Evolutionary conservation across 306 rosid species (phyloP).

Genomic region (Rosa chinensis): DNA sequence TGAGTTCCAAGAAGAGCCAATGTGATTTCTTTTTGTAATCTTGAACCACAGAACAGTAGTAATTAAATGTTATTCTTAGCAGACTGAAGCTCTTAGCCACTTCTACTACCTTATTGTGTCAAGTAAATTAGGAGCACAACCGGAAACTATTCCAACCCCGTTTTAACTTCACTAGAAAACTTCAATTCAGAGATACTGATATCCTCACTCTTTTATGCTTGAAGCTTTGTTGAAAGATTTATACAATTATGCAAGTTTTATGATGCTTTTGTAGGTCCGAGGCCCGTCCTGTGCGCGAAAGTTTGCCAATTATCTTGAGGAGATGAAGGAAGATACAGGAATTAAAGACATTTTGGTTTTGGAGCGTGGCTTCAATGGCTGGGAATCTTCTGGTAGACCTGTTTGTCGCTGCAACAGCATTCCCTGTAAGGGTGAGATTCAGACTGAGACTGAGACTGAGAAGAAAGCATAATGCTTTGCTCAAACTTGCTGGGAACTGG

Average conservation of each 20-base stretch:
- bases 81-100: neutral
- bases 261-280: conserved; percentile 65
- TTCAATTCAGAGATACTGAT: neutral
- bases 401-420: conserved; percentile 74
- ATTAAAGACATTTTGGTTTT: conserved; percentile 75
- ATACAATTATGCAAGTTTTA: conserved; percentile 1
- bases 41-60: neutral
- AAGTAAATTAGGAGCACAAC: neutral
- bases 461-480: conserved; percentile 14
- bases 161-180: neutral
- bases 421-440: conserved; percentile 57
- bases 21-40: neutral
- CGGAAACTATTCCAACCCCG: neutral
- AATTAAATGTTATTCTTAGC: neutral
- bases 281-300: conserved; percentile 87
- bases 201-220: neutral
- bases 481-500: conserved; percentile 17
- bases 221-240: conserved; percentile 17
- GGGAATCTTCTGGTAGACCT: conserved; percentile 89
- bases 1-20: neutral
- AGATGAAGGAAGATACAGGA: conserved; percentile 68
- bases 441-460: conserved; percentile 30
- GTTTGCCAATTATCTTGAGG: conserved; percentile 63
- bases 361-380: conserved; percentile 94
- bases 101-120: neutral